Percentiles rank a stretch among this genome's conserved stretches.
phyloP scores from a whole-genome alignment of 2,329 filamentous ascomycete species.

The Bipolaris sorokiniana region DNA sequence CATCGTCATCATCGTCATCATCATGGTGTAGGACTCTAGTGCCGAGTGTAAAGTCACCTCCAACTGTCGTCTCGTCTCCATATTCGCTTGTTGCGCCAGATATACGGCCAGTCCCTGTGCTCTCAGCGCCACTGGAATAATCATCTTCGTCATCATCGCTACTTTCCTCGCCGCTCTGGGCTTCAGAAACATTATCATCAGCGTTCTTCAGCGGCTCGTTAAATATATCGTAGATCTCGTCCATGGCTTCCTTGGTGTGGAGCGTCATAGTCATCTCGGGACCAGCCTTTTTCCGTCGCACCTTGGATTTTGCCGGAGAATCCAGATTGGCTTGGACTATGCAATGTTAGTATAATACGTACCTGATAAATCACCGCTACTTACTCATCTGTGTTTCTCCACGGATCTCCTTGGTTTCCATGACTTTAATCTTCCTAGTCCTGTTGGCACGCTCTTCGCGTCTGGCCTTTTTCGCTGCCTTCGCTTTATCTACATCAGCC shows the following conservation, averaged over 20 bases:
- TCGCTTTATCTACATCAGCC: slow-evolving; percentile 65
- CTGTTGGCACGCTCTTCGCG: slow-evolving; percentile 58
- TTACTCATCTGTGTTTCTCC: slow-evolving; percentile 88
- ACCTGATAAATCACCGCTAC: slow-evolving; percentile 40
- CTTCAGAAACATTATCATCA: slow-evolving; percentile 54
- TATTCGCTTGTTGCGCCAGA: slow-evolving; percentile 69
- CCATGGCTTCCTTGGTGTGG: slow-evolving; percentile 91
- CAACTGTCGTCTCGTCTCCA: slow-evolving; percentile 63
- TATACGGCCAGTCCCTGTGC: slow-evolving; percentile 76
- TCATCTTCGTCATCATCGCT: slow-evolving; percentile 68
- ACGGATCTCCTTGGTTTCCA: slow-evolving; percentile 71
- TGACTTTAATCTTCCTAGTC: slow-evolving; percentile 70
- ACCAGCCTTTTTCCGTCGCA: slow-evolving; percentile 74
- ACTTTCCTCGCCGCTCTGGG: slow-evolving; percentile 70
- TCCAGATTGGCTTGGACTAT: slow-evolving; percentile 91
- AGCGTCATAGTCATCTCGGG: slow-evolving; percentile 96
- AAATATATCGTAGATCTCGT: slow-evolving; percentile 97
- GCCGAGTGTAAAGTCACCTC: slow-evolving; percentile 58
- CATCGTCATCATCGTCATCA: slow-evolving; percentile 43
- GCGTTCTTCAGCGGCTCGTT: slow-evolving; percentile 75
- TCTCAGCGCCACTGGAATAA: slow-evolving; percentile 86
- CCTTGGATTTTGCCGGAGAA: slow-evolving; percentile 78
- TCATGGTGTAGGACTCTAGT: slow-evolving; percentile 51
- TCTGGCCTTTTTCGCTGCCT: slow-evolving; percentile 52
- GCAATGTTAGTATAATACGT: slow-evolving; percentile 22